A percentile compares a stretch with the other conserved stretches of the same genome.
Conservation (phyloP, 2,329 filamentous ascomycete genomes). For the Emydomyces testavorans region DNA sequence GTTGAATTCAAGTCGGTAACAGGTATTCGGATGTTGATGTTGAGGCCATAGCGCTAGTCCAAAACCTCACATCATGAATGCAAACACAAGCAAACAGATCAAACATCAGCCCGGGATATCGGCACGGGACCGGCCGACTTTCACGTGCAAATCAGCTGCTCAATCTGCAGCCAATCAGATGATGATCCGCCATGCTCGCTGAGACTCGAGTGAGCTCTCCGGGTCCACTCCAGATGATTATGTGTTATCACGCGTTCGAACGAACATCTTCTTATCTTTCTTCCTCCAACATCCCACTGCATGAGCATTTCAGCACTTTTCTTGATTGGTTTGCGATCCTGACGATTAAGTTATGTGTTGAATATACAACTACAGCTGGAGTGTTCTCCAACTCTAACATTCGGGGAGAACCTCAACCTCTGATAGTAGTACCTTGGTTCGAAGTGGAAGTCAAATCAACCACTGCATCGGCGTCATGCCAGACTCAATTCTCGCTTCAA, state of each 20-base stretch:
- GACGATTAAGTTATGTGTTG: not conserved
- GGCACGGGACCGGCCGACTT: too few species aligned
- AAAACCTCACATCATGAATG: too few species aligned
- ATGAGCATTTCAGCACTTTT: not conserved
- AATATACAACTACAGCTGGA: not conserved
- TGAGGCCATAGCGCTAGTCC: not conserved
- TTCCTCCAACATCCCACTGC: not conserved
- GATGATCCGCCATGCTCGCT: not conserved
- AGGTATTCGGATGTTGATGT: not conserved
- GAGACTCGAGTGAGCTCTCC: not conserved
- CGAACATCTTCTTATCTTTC: not conserved
- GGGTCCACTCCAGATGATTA: not conserved
- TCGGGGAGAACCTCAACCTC: not conserved
- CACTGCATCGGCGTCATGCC: slow-evolving; percentile 1
- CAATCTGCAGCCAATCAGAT: not conserved
- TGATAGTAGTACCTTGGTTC: slow-evolving; percentile 8
- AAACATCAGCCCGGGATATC: not conserved
- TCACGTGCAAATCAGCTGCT: too few species aligned
- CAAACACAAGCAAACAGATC: not conserved
- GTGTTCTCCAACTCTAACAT: not conserved
- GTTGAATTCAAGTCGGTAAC: too few species aligned
- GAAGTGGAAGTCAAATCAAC: not conserved
- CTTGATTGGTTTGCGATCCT: not conserved
- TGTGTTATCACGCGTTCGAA: too few species aligned
- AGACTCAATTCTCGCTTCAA: not conserved